These are phyloP conservation scores for Daldinia eschscholtzii DNA, from an alignment of 2,329 filamentous ascomycete genomes.

Conservation along the genomic window DNA sequence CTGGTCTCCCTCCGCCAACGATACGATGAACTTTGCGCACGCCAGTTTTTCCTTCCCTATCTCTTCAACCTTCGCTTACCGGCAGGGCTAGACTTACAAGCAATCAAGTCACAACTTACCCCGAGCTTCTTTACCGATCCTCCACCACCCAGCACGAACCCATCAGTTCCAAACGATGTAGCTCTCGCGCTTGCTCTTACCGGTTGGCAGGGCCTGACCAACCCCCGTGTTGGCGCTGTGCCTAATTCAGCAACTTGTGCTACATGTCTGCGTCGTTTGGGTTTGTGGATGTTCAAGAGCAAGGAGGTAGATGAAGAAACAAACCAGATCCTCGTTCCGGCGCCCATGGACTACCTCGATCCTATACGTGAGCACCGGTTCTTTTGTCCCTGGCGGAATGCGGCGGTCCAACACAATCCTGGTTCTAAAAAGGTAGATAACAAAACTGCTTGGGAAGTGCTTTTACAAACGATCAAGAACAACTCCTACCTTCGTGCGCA, in stretches of 20 bases:
- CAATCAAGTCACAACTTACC: conserved; percentile 64
- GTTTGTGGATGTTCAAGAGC: conserved; percentile 93
- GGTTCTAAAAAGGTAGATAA: conserved; percentile 55
- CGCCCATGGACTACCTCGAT: conserved; percentile 76
- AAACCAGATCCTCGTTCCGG: conserved; percentile 65
- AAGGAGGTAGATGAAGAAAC: conserved; percentile 72
- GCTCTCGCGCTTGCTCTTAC: conserved; percentile 78
- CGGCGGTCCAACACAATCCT: conserved; percentile 69
- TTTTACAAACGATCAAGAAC: conserved; percentile 69
- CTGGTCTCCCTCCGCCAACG: conserved; percentile 70
- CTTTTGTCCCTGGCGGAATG: conserved; percentile 85
- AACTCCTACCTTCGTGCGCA: conserved; percentile 65
- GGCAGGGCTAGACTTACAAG: conserved; percentile 64
- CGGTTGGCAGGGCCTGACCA: conserved; percentile 79
- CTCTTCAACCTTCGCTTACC: conserved; percentile 72
- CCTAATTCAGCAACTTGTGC: conserved; percentile 83
- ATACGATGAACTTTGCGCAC: conserved; percentile 72
- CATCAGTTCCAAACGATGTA: conserved; percentile 64
- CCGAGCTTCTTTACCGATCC: conserved; percentile 66
- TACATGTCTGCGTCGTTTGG: conserved; percentile 88
- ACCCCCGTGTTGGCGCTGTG: conserved; percentile 68
- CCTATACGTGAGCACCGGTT: conserved; percentile 80
- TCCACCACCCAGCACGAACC: conserved; percentile 51
- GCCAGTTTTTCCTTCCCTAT: conserved; percentile 70
- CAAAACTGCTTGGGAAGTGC: conserved; percentile 67